Base-by-base conservation (phyloP, 1,284 basidiomycete species). In the Leccinum fuscescens region DNA sequence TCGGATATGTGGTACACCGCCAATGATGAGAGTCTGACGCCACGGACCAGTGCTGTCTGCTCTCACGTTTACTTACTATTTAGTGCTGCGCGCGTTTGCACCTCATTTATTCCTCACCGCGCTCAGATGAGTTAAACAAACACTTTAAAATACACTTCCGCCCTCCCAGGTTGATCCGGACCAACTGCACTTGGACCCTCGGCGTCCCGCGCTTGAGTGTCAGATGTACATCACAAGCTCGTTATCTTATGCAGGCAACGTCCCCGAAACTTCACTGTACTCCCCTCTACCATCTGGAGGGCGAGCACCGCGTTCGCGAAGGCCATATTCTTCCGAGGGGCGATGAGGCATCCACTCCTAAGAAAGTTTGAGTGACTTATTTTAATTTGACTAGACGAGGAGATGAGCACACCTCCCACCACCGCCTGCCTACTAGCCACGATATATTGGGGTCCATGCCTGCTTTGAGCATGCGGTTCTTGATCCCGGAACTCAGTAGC, bases 401-500 rank as follows among this genome's bases (percentile, higher is more conserved):
- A 53, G 57, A 65, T 55, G 51, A 48, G 76, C 83, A 72, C 65
- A 90, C 90, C 82, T 91, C 86, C 90, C 90, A 92, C 90, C 89
- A 92, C 65, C 85, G 78, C 65, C 81, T 80, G 61, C 82, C 81
- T 62, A 78, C 76, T 39, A 59, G 31, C 88, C 88, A 90, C 42
- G 84, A 77, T 57, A 86, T 72, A 65, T 82, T 82, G 44, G 85
- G 78, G 66, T 85, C 81, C 57, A 91, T 74, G 31, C 90, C 91
- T 55, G 89, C 89, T 71, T 88, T 90, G 62, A 86, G 71, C 84
- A 93, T 90, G 61, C 89, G 83, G 67, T 80, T 86, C 76, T 92
- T 90, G 67, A 96, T 85, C 6, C 90, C 92, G 29, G 93, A 93
- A 55, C 86, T 88, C 20, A 96, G 78, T 48, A 97, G 78, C 52